Conservation (phyloP, 2,329 filamentous ascomycete genomes). For the Podosphaera leucotricha region DNA sequence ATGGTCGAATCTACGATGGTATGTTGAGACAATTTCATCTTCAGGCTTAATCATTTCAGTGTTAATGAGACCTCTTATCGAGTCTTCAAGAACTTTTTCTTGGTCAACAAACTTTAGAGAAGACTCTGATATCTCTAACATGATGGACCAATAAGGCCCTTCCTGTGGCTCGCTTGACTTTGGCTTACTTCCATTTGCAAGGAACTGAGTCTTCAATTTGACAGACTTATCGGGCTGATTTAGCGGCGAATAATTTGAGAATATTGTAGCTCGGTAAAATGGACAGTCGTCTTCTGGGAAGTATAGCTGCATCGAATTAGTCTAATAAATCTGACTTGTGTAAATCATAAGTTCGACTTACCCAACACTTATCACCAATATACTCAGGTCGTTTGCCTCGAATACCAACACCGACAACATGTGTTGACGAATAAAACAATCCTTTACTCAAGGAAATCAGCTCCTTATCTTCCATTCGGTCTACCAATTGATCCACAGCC, state of each 20-base stretch:
- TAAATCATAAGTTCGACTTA: constrained; percentile 19
- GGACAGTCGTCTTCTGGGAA: constrained; percentile 98
- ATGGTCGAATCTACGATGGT: constrained; percentile 94
- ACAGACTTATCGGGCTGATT: constrained; percentile 71
- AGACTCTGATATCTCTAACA: constrained; percentile 95
- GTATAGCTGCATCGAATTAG: constrained; percentile 42
- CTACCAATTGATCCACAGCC: constrained; percentile 71
- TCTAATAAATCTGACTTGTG: neutral
- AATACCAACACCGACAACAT: constrained; percentile 90
- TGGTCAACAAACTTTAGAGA: constrained; percentile 83
- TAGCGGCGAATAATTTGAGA: constrained; percentile 98
- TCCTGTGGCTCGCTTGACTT: constrained; percentile 47
- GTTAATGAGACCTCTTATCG: constrained; percentile 90
- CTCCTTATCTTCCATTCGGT: constrained; percentile 72
- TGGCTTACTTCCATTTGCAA: constrained; percentile 68
- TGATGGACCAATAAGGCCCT: constrained; percentile 98
- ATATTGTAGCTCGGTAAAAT: constrained; percentile 98
- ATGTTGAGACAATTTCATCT: constrained; percentile 93
- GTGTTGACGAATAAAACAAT: constrained; percentile 89
- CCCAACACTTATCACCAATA: constrained; percentile 99
- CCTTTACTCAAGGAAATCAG: constrained; percentile 65
- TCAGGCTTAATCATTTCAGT: constrained; percentile 80
- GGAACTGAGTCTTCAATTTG: constrained; percentile 69
- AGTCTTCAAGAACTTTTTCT: constrained; percentile 65
- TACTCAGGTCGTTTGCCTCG: constrained; percentile 78